Evolutionary conservation across 768 basidiomycete genomes (phyloP).

Genomic region (Tylopilus rubrobrunneus): DNA sequence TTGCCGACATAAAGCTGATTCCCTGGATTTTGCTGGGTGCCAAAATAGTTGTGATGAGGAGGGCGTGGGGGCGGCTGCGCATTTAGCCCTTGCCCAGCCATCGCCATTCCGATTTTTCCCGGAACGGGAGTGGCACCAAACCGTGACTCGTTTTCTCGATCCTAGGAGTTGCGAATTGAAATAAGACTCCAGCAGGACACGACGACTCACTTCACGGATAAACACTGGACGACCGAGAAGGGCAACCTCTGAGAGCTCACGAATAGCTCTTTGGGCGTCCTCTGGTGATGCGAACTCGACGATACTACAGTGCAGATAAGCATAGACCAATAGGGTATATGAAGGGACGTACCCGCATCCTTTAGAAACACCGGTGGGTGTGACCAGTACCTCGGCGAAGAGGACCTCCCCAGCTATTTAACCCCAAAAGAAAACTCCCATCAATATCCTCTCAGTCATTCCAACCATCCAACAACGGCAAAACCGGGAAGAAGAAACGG

Average conservation of each 20-base stretch:
- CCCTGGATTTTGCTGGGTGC: constrained; percentile 57
- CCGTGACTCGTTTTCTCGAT: constrained; percentile 93
- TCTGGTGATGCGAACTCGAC: constrained; percentile 92
- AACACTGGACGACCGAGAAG: constrained; percentile 95
- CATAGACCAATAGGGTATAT: not conserved
- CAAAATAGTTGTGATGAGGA: constrained; percentile 72
- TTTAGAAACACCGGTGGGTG: constrained; percentile 95
- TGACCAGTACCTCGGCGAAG: constrained; percentile 98
- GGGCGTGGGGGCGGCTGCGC: constrained; percentile 82
- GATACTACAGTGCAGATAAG: constrained; percentile 54
- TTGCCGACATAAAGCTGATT: constrained; percentile 93
- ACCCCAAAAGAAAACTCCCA: constrained; percentile 88
- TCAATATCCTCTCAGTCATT: constrained; percentile 84
- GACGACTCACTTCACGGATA: constrained; percentile 77
- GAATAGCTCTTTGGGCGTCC: constrained; percentile 84
- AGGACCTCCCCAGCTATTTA: constrained; percentile 98
- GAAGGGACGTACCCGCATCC: constrained; percentile 87
- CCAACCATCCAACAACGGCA: constrained; percentile 44
- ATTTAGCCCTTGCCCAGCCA: constrained; percentile 85
- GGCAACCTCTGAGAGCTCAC: constrained; percentile 83
- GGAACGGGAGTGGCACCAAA: constrained; percentile 95
- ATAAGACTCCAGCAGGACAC: not conserved
- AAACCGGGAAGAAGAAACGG: constrained; percentile 39
- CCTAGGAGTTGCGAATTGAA: constrained; percentile 44
- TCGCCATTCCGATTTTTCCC: constrained; percentile 93